Base-by-base conservation (phyloP, 306 rosid species). In the Trifolium pratense region DNA sequence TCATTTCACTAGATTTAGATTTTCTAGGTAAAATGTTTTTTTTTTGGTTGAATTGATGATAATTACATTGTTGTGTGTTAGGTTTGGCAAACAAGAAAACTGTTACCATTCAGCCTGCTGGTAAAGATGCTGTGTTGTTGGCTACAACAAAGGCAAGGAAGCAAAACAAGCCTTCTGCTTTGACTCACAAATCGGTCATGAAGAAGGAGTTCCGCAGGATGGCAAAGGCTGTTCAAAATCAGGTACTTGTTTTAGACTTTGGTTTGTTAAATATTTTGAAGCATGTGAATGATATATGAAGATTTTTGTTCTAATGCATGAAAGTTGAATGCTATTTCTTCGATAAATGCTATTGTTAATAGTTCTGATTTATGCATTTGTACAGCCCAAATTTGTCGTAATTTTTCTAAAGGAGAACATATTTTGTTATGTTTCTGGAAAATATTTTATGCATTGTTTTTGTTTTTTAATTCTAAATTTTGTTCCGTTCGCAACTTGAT, bases 61-160 rank as follows among this genome's bases (percentile, higher is more conserved):
- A 6, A 5, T 7, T 18, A 20, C 13, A 9, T 16, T 53, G 59
- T 18, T 58, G 3, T 25, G 8, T 57, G 7, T 5, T 29, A 95
- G 99, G 99, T 52, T 86, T 95, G 96, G 97, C 99, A 26, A 91
- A 95, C 92, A 91, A 88, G 96, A 95, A 95, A 77, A 95, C 96
- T 23, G 91, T 95, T 48, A 84, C 96, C 16, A 72, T 95, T 81
- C 96, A 88, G 76, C 79, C 90, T 49, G 85, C 34, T 0, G 97
- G 89, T 18, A 95, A 88, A 29, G 97, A 88, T 69, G 69, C 87
- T 53, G 92, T 95, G 79, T 49, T 90, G 84, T 83, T 95, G 58
- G 97, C 93, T 9, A 95, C 99, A 2, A 84, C 89, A 0, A 95
- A 95, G 89, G 84, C 92, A 45, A 95, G 86, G 96, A 95, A 95